Conservation (phyloP, 148 eudicot species). For the Arbutus unedo region DNA sequence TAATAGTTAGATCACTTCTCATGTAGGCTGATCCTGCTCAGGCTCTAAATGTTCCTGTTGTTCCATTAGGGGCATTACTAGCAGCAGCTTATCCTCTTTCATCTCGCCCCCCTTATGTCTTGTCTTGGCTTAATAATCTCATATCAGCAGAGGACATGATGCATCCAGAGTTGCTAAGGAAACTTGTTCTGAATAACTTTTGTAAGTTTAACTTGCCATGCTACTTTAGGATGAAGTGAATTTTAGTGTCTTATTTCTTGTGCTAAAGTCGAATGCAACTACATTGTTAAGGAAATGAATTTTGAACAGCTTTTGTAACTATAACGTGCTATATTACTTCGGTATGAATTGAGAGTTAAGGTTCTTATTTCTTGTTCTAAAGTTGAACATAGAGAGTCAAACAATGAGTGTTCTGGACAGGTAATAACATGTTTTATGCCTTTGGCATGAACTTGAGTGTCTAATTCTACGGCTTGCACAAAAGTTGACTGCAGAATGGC, state of each 20-base stretch:
- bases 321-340: background rate
- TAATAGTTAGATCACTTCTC: constrained; percentile 16
- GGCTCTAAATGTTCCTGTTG: constrained; percentile 87
- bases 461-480: background rate
- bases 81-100: constrained; percentile 88
- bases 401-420: background rate
- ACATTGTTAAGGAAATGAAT: background rate
- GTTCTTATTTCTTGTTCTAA: background rate
- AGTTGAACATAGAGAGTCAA: background rate
- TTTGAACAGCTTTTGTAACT: background rate
- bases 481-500: background rate
- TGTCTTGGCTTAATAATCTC: constrained; percentile 84
- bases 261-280: background rate
- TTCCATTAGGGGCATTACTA: constrained; percentile 91
- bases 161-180: constrained; percentile 84
- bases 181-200: constrained; percentile 87
- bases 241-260: background rate
- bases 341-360: background rate
- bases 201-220: constrained; percentile 49
- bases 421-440: background rate
- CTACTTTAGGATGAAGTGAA: background rate
- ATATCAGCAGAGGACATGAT: constrained; percentile 95
- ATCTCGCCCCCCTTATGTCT: constrained; percentile 77
- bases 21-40: constrained; percentile 96
- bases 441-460: constrained; percentile 4